Evolutionary conservation across 164 flowering plant species (phyloP), one percentile per base, ranked within the genome.

Genomic region (Macadamia tetraphylla): DNA sequence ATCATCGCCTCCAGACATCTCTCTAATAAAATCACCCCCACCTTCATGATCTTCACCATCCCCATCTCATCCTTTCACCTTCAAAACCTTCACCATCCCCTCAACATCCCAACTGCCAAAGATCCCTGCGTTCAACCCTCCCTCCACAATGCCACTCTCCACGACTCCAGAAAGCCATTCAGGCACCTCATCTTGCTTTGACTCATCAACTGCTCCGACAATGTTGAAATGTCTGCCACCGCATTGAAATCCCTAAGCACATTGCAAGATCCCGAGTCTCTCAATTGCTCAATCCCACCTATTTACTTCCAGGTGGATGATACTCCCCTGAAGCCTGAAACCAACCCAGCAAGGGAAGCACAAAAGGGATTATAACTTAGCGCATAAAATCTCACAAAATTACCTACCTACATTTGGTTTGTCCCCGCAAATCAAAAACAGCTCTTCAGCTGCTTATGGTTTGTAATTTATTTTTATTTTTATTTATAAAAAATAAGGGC

Each of bases 1-100:
- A 23, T 23, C 23, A 23, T 23, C 23, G 23, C 58, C 70, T 29
- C 46, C 43, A 7, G n/a, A 13, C 64, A 58, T 67, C 52, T 58
- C 75, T 14, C 61, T 59, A 15, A 40, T 52, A 12, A 43, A 32
- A 40, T 40, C 44, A 0, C 62, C 62, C 18, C 18, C 17, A 1
- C 35, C 30, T 14, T 49, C 67, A 51, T 9, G 23, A 23, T 23
- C 23, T 23, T 23, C 23, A 51, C 29, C 18, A 5, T 63, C 68
- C n/a, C 63, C 67, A 40, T 68, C 82, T 35, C 23, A 46, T 80
- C 0, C 32, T 78, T 3, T 76, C 89, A 48, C 71, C 88, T 0
- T 83, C 91, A 8, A 96, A 94, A 78, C 97, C 98, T 6, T 32
- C 91, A 91, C 63, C 82, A 84, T 65, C 88, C 97, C 23, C 92